Evolutionary conservation across 495 filamentous ascomycete species (phyloP), one percentile per base, ranked within the genome.

Genomic region (Penicillium lividum): DNA sequence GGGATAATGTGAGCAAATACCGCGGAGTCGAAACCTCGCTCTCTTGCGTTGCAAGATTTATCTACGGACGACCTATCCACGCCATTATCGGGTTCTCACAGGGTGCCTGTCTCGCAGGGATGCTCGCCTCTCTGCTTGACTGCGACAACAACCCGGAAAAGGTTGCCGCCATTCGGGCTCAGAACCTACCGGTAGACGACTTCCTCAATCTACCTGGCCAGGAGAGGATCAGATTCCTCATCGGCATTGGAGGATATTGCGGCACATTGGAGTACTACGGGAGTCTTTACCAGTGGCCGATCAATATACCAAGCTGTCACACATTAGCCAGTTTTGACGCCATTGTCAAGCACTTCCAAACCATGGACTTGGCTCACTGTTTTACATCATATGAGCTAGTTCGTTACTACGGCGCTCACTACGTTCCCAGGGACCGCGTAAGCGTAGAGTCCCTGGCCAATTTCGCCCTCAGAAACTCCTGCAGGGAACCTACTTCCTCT

Each of bases 81-180:
- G 56, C 11, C 4, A 40, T 58, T 3, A 28, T 53, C 5, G 48
- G 49, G 8, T 58, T 53, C 22, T 58, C 56, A 4, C 56, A 58
- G 22, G 56, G 56, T n/a, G 50, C 49, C 6, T 30, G 7, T 4
- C 15, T 58, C 2, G 27, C 47, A 30, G 56, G 49, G 4, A 58
- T 58, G 56, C 11, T 58, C n/a, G 36, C 28, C 18, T 58, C 56
- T 11, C n/a, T 58, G n/a, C 48, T 58, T 15, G 49, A 58, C 9
- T 48, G 56, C 42, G 2, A 16, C 1, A 40, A 40, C 28, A 53
- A 58, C 16, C 50, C 49, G 15, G 56, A 58, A 9, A 58, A 53
- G 44, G 42, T 28, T 5, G 38, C 56, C 7, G 49, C 48, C 3
- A 36, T 53, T 11, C 56, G 56, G n/a, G 9, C 38, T 2, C 56